These are phyloP conservation scores for Jacaranda mimosifolia DNA, from an alignment of 257 asterid genomes.

Conservation along the genomic window DNA sequence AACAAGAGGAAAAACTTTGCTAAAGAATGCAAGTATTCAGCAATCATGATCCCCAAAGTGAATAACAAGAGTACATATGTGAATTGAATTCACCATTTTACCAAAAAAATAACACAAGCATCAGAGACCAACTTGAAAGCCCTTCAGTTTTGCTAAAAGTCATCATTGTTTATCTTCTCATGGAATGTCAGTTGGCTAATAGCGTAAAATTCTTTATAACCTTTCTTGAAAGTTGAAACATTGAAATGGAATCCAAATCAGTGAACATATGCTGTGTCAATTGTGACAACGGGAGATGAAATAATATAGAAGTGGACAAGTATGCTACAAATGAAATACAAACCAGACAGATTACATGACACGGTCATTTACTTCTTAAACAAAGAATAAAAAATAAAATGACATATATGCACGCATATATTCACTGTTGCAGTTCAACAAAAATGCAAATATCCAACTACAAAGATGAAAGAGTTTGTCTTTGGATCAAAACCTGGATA, in stretches of 20 bases:
- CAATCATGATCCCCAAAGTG: background rate
- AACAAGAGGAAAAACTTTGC: background rate
- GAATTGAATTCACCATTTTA: conserved; percentile 6
- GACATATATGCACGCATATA: background rate
- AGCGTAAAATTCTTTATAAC: conserved; percentile 16
- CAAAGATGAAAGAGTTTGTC: background rate
- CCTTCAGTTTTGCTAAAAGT: conserved; percentile 19
- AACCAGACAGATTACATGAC: background rate
- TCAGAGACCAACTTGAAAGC: background rate
- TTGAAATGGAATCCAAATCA: background rate
- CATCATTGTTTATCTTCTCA: conserved; percentile 6
- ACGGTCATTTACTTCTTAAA: background rate
- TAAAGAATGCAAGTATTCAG: background rate
- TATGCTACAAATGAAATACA: background rate
- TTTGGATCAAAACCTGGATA: background rate
- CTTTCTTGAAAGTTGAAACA: conserved; percentile 6
- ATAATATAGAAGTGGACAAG: background rate
- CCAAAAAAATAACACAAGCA: conserved; percentile 2
- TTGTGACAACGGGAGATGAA: background rate
- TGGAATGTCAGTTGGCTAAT: conserved; percentile 8
- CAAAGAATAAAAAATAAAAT: background rate
- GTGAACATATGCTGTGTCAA: background rate
- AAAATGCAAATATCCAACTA: conserved; percentile 18
- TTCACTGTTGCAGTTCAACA: background rate
- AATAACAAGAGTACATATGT: background rate